A percentile compares a stretch with the other conserved stretches of the same genome.
Evolutionary conservation across 805 yeast genomes (phyloP).

Genomic region (Lipomyces oligophaga): DNA sequence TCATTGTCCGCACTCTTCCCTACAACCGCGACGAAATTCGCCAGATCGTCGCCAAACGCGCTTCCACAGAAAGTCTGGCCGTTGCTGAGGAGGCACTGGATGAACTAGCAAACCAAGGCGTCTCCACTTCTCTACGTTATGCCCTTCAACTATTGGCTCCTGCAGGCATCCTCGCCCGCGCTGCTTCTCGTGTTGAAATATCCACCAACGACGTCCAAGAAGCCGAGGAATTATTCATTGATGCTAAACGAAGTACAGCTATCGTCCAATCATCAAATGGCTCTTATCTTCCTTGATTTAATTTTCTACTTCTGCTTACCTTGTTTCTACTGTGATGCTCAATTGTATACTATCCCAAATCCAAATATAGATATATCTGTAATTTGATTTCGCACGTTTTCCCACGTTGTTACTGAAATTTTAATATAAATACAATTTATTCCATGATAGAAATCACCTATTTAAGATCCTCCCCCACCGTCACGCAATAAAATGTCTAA

Average conservation of each 20-base stretch:
- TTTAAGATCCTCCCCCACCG: too few species aligned
- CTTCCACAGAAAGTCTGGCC: constrained; percentile 69
- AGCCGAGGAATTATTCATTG: constrained; percentile 80
- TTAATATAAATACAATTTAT: too few species aligned
- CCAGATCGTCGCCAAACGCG: constrained; percentile 76
- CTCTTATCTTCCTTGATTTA: constrained; percentile 50
- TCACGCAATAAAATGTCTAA: too few species aligned
- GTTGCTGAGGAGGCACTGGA: constrained; percentile 67
- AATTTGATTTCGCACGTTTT: too few species aligned
- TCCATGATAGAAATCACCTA: too few species aligned
- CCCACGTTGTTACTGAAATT: too few species aligned
- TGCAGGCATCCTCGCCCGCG: constrained; percentile 74
- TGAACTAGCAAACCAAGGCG: constrained; percentile 67
- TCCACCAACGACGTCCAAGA: constrained; percentile 66
- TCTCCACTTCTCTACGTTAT: constrained; percentile 79
- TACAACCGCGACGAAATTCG: constrained; percentile 78
- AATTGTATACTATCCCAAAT: too few species aligned
- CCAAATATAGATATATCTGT: too few species aligned
- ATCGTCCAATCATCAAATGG: constrained; percentile 76
- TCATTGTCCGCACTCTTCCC: constrained; percentile 89
- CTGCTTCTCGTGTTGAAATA: constrained; percentile 67
- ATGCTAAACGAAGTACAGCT: constrained; percentile 82
- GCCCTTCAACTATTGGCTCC: constrained; percentile 90
- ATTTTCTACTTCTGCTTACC: too few species aligned
- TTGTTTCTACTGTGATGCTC: too few species aligned